Evolutionary conservation across 306 rosid genomes (phyloP).

Genomic region (Gynostemma pentaphyllum): DNA sequence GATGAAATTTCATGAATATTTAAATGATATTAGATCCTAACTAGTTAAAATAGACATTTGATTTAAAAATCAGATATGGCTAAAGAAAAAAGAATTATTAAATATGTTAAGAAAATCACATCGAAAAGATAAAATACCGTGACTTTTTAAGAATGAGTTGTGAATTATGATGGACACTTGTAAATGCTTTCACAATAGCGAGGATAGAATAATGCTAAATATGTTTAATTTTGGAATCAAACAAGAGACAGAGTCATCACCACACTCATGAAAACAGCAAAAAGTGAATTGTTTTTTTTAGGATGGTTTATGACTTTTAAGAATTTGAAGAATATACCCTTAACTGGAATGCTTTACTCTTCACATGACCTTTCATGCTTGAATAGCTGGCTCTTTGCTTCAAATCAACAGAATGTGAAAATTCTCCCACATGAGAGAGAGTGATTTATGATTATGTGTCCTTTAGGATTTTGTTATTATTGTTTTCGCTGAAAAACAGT

Average conservation of each 20-base stretch:
- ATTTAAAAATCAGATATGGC: too few relatives aligned
- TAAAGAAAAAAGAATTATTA: too few relatives aligned
- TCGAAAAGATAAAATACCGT: too few relatives aligned
- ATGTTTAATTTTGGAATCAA: too few relatives aligned
- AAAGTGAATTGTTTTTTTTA: neutral
- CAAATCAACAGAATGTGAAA: neutral
- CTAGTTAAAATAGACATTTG: too few relatives aligned
- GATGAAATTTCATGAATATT: too few relatives aligned
- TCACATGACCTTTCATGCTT: neutral
- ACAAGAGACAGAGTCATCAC: neutral
- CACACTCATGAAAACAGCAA: neutral
- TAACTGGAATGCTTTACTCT: neutral
- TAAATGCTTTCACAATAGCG: too few relatives aligned
- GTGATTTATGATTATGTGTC: neutral
- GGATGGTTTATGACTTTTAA: neutral
- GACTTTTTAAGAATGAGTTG: too few relatives aligned
- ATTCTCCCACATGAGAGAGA: neutral
- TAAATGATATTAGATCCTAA: too few relatives aligned
- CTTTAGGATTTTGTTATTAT: neutral
- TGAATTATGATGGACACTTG: too few relatives aligned
- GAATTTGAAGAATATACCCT: slow-evolving; percentile 2
- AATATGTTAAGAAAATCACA: too few relatives aligned
- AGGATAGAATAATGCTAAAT: too few relatives aligned
- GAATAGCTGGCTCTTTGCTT: slow-evolving; percentile 1
- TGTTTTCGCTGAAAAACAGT: neutral